Percentiles rank a stretch among this genome's conserved stretches.
phyloP scores from a whole-genome alignment of 306 rosid species.

The Trifolium repens region DNA sequence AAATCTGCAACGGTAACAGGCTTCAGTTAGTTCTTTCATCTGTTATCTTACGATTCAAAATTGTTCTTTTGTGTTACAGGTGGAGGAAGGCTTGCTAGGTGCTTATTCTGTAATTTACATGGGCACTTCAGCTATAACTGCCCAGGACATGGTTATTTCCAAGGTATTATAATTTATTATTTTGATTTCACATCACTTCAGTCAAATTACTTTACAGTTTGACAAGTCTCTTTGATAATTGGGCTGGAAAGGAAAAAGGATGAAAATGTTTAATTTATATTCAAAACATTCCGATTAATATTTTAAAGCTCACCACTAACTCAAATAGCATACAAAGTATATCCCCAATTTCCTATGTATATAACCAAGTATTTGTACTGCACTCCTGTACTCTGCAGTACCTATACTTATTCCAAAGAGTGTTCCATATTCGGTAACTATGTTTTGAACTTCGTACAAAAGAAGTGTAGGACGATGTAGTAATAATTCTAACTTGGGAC shows the following conservation, averaged over 20 bases:
- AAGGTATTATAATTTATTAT: constrained; percentile 56
- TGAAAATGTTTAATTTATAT: not conserved
- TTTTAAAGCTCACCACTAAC: not conserved
- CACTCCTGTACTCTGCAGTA: not conserved
- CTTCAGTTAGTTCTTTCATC: constrained; percentile 21
- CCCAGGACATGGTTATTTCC: constrained; percentile 56
- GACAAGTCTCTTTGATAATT: not conserved
- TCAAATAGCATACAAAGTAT: not conserved
- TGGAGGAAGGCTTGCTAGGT: constrained; percentile 71
- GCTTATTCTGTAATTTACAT: constrained; percentile 65
- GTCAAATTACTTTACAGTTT: not conserved
- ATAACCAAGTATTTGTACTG: not conserved
- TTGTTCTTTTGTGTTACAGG: constrained; percentile 55
- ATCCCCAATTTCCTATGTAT: not conserved
- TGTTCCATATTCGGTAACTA: not conserved
- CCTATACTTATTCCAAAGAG: not conserved
- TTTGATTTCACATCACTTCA: constrained; percentile 10
- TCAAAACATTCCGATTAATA: not conserved
- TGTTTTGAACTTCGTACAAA: not conserved
- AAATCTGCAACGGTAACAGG: not conserved
- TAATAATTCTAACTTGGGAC: not conserved
- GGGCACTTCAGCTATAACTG: constrained; percentile 77
- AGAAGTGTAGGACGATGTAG: not conserved
- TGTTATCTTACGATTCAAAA: constrained; percentile 24
- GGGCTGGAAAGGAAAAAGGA: not conserved